Percentiles rank a stretch among this genome's conserved stretches.
phyloP scores from a whole-genome alignment of 129 eudicot genomes.

The Flaveria sonorensis region DNA sequence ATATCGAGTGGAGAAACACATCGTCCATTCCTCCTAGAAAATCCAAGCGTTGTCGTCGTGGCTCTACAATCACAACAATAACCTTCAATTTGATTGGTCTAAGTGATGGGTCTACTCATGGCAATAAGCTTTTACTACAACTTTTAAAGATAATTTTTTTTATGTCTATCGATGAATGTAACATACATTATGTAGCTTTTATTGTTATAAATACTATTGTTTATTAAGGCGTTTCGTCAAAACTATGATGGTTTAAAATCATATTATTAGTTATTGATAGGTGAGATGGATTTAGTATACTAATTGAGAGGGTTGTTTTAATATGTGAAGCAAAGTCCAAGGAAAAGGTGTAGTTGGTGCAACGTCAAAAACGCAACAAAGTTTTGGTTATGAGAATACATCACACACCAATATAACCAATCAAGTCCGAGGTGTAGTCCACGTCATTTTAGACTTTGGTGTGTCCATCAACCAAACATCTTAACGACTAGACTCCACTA shows the following conservation, averaged over 20 bases:
- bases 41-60: not conserved
- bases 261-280: not conserved
- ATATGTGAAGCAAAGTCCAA: constrained; percentile 23
- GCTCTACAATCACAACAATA: not conserved
- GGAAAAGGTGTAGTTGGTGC: constrained; percentile 36
- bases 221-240: not conserved
- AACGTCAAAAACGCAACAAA: constrained; percentile 33
- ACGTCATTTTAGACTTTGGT: constrained; percentile 22
- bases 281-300: not conserved
- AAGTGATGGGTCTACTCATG: not conserved
- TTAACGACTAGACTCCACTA: constrained; percentile 27
- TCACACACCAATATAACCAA: constrained; percentile 35
- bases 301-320: constrained; percentile 1
- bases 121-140: too few species aligned
- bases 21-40: not conserved
- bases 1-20: not conserved
- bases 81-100: not conserved
- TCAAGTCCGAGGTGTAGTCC: constrained; percentile 24
- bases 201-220: not conserved
- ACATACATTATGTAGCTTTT: not conserved
- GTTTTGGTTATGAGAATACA: constrained; percentile 30
- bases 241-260: not conserved
- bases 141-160: not conserved
- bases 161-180: not conserved
- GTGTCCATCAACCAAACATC: constrained; percentile 28